Percentiles rank a stretch among this genome's conserved stretches.
Conservation (phyloP, 805 yeast species). For the Hanseniaspora clermontiae region DNA sequence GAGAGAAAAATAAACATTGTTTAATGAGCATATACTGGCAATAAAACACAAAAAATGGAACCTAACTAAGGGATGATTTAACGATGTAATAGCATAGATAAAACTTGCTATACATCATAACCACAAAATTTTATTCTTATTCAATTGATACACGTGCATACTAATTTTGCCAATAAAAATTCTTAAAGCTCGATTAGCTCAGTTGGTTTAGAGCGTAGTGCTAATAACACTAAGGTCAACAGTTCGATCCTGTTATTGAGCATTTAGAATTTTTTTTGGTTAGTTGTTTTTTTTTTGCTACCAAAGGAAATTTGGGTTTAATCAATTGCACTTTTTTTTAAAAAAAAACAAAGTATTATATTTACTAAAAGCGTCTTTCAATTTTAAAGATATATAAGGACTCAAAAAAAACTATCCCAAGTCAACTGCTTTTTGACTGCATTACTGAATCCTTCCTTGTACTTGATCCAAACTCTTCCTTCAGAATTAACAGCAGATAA, state of each 20-base stretch:
- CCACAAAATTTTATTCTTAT: too few relatives aligned
- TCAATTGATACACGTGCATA: too few relatives aligned
- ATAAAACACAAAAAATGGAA: too few relatives aligned
- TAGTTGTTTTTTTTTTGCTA: not conserved
- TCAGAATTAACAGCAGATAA: constrained; percentile 16
- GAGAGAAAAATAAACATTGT: too few relatives aligned
- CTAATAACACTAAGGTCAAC: constrained; percentile 12
- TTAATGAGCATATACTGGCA: too few relatives aligned
- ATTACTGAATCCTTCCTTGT: constrained; percentile 81
- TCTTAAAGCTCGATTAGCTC: constrained; percentile 12
- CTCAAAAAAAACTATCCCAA: constrained; percentile 56
- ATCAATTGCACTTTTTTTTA: not conserved
- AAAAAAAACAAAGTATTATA: too few relatives aligned
- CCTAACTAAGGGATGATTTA: too few relatives aligned
- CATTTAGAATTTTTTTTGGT: constrained; percentile 1
- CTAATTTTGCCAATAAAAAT: not conserved
- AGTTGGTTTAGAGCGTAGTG: constrained; percentile 14
- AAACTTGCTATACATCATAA: too few relatives aligned
- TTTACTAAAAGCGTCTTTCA: too few relatives aligned
- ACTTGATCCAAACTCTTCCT: constrained; percentile 67
- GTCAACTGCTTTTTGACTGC: constrained; percentile 76
- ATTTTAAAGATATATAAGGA: not conserved
- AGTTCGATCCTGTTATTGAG: constrained; percentile 13
- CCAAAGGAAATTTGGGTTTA: not conserved
- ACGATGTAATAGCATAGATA: too few relatives aligned